Percentiles rank a stretch among this genome's conserved stretches.
These are phyloP conservation scores for Allium fistulosum DNA, from an alignment of 106 monocot species.

Conservation along the genomic window DNA sequence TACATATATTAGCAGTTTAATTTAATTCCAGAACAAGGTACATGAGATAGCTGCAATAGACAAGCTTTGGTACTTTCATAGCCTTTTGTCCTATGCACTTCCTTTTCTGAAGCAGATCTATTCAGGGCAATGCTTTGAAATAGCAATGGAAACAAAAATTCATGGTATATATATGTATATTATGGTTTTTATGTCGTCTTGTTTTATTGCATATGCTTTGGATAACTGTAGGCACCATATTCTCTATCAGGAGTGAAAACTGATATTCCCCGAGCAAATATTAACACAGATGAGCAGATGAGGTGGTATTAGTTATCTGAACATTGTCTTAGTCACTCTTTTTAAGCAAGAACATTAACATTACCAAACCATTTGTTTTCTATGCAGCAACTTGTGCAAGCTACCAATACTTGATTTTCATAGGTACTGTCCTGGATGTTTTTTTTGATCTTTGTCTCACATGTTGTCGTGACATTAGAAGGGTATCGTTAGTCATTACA, in stretches of 20 bases:
- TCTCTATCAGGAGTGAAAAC: constrained; percentile 50
- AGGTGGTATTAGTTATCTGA: constrained; percentile 56
- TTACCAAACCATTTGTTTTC: neutral
- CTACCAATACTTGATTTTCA: constrained; percentile 93
- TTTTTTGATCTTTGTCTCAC: constrained; percentile 74
- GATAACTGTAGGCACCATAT: constrained; percentile 1
- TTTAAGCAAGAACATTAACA: neutral
- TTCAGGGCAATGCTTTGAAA: constrained; percentile 68
- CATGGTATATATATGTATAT: constrained; percentile 39
- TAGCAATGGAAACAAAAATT: constrained; percentile 61
- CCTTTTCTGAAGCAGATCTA: constrained; percentile 77
- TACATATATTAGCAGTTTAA: too few species aligned
- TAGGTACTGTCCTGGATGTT: constrained; percentile 77
- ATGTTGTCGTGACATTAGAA: constrained; percentile 77
- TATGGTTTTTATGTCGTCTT: neutral
- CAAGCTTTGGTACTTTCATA: constrained; percentile 75
- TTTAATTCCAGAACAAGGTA: constrained; percentile 50
- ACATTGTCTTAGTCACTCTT: neutral
- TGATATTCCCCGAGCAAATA: constrained; percentile 73
- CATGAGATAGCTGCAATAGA: constrained; percentile 58
- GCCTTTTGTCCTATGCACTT: constrained; percentile 62
- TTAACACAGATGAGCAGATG: constrained; percentile 90
- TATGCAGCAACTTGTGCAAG: constrained; percentile 79
- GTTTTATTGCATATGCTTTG: neutral
- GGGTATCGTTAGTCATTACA: constrained; percentile 9